Evolutionary conservation across 2,329 filamentous ascomycete species (phyloP), one percentile per base, ranked within the genome.

Genomic region (Microdochium nivale): DNA sequence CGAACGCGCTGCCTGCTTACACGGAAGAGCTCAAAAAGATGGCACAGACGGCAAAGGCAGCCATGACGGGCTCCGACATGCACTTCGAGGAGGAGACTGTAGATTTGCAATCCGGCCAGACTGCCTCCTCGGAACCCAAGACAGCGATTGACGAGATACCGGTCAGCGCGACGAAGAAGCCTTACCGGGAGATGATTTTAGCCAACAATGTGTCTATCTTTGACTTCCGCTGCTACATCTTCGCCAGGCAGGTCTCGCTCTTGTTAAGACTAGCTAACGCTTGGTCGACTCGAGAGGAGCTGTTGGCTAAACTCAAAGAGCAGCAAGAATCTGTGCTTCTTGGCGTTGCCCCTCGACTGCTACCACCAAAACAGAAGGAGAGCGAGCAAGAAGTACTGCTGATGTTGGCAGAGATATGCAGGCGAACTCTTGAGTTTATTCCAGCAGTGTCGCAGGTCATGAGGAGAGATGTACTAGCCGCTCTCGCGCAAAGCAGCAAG

Each of bases 161-260:
- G 25, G 78, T 86, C 56, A 80, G 77, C 55, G 73, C 81, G 10
- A 76, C 78, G 1, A 83, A 82, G 56, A 96, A 96, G 66, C 80
- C 88, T 1, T 99, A 97, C 64, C 83, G 92, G 49, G 90, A 95
- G 52, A 82, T 95, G 60, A 99, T 99, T 48, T 75, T 99, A 37
- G 86, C 88, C 14, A 99, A 95, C 70, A 88, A 96, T 58, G 95
- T 99, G 33, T 99, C 94, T 0, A 77, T 96, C 2, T 96, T 97
- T 63, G 94, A 99, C 67, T 97, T 99, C 65, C 80, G 89, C 49
- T 89, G 87, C 59, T 99, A 99, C 65, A 84, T 99, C 13, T 99
- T 97, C 66, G 84, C 90, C 2, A 81, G 94, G 24, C 92, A 99
- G 61, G 82, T 96, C 55, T 81, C 87, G 2, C 71, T 99, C 1